phyloP scores from a whole-genome alignment of 2,329 filamentous ascomycete genomes.

The Arthrobotrys musiformis region DNA sequence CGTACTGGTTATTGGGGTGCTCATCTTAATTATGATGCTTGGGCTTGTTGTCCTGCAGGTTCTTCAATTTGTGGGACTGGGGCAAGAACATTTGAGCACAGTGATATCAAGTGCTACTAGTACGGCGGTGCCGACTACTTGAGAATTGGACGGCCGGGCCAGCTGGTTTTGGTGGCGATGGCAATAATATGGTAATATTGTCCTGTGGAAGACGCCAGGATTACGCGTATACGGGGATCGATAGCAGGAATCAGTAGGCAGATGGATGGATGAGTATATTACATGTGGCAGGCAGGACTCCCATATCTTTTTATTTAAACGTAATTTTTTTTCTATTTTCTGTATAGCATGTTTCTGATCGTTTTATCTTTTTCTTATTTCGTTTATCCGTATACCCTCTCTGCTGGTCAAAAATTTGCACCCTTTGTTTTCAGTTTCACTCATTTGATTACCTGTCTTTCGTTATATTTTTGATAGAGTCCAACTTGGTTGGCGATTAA shows the following conservation, averaged over 20 bases:
- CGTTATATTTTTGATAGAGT: no score
- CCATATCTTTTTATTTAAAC: slow-evolving; percentile 6
- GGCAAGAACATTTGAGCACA: background rate
- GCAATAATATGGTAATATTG: no score
- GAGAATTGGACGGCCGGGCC: no score
- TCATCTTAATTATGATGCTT: background rate
- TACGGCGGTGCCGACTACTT: no score
- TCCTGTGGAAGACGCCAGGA: no score
- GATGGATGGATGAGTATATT: no score
- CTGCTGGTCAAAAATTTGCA: background rate
- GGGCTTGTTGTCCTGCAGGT: slow-evolving; percentile 9
- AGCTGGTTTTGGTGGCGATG: no score
- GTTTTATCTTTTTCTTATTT: background rate
- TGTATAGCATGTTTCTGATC: background rate
- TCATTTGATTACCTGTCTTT: no score
- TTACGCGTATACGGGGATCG: no score
- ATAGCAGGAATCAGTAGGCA: no score
- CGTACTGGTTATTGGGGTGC: slow-evolving; percentile 8
- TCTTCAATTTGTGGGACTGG: slow-evolving; percentile 4
- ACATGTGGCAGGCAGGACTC: no score
- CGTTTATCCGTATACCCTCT: background rate
- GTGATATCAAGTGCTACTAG: background rate
- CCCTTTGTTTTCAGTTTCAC: background rate
- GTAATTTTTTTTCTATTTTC: background rate
- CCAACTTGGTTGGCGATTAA: background rate